These are phyloP conservation scores for Boletus tomentosulus DNA, from an alignment of 768 basidiomycete genomes.

Conservation along the genomic window DNA sequence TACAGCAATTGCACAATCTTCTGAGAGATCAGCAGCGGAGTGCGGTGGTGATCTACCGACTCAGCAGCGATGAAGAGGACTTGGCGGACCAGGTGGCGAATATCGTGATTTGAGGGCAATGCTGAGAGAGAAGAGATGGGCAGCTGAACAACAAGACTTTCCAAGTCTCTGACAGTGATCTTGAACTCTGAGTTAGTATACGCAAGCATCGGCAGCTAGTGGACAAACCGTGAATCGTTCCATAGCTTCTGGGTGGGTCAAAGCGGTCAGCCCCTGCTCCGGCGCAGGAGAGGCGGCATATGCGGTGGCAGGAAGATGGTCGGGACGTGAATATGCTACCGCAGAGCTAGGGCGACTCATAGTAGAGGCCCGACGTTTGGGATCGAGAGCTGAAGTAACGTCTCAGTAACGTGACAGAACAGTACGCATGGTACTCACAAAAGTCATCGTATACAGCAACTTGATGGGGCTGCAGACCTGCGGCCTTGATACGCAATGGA, in stretches of 20 bases:
- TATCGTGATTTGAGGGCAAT: slow-evolving; percentile 79
- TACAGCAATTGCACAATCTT: slow-evolving; percentile 95
- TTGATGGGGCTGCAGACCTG: slow-evolving; percentile 79
- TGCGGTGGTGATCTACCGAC: slow-evolving; percentile 75
- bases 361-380: slow-evolving; percentile 47
- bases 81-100: slow-evolving; percentile 79
- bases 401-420: slow-evolving; percentile 12
- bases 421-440: slow-evolving; percentile 39
- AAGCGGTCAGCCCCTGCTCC: slow-evolving; percentile 45
- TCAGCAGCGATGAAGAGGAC: slow-evolving; percentile 79
- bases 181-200: slow-evolving; percentile 8
- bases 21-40: slow-evolving; percentile 89
- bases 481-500: slow-evolving; percentile 77
- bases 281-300: slow-evolving; percentile 63
- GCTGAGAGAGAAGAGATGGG: slow-evolving; percentile 64
- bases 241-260: slow-evolving; percentile 79
- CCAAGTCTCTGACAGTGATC: slow-evolving; percentile 55
- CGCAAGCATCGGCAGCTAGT: neutral
- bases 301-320: slow-evolving; percentile 38
- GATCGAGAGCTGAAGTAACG: slow-evolving; percentile 42
- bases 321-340: slow-evolving; percentile 55
- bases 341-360: slow-evolving; percentile 69
- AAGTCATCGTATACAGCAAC: slow-evolving; percentile 95
- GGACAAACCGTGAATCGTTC: slow-evolving; percentile 75
- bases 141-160: slow-evolving; percentile 74